Evolutionary conservation across 2,329 filamentous ascomycete species (phyloP), one percentile per base, ranked within the genome.

Genomic region (Penicillium janthinellum): DNA sequence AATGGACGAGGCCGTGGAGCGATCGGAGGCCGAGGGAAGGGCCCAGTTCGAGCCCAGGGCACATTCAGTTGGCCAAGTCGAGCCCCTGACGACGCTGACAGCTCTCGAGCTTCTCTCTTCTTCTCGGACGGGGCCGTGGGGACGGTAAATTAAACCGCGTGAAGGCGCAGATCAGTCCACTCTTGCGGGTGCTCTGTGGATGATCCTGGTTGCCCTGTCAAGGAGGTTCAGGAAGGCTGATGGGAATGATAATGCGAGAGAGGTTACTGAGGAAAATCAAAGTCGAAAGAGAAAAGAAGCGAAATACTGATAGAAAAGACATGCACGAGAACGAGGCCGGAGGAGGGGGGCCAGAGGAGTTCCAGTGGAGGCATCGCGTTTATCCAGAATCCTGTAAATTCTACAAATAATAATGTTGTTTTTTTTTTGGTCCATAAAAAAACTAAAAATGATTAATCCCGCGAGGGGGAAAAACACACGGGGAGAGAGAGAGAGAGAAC

Each of bases 11-110:
- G 41, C n/a, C 35, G 22, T 39, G 57, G 57, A 64, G 63, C 58
- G 64, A 69, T 68, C 66, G 64, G 60, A 71, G 67, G 54, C 57
- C 61, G 60, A 64, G 61, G 57, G 57, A 25, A 39, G 49, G 49
- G 49, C 49, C 49, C 14, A 52, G 49, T 52, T 52, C 35, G 35
- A 52, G 49, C 34, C 42, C 20, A 31, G 28, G 4, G 28, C 7
- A 31, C 4, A 8, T 31, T 31, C 42, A 45, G 42, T 45, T 7
- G 28, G 28, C n/a, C 28, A 20, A 50, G 37, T 42, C 37, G 60
- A 70, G 62, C 70, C 73, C 72, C 72, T 74, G 70, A 74, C 70
- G 69, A 22, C 71, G 70, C 67, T 74, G 73, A 75, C 72, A 74
- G 72, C 70, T 74, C 69, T 73, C 56, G 63, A 69, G 64, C 64